Evolutionary conservation across 441 rosid species (phyloP).

Genomic region (Hura crepitans): DNA sequence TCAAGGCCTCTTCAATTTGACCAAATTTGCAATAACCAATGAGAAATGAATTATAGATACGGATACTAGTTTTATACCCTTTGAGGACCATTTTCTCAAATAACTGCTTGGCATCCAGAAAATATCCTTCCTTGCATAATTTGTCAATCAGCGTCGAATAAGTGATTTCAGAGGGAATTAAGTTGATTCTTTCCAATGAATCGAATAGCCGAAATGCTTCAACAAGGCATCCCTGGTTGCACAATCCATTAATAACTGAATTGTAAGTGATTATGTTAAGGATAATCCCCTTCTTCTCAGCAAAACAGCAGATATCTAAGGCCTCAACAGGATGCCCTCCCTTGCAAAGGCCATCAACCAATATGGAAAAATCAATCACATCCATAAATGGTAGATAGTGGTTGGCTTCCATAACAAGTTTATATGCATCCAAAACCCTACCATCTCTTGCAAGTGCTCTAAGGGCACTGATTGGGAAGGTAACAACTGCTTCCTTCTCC

Average conservation of each 20-base stretch:
- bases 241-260: slow-evolving; percentile 63
- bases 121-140: slow-evolving; percentile 61
- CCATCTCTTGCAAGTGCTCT: slow-evolving; percentile 43
- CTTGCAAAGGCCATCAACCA: slow-evolving; percentile 69
- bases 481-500: slow-evolving; percentile 26
- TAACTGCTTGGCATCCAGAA: slow-evolving; percentile 56
- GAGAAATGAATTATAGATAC: slow-evolving; percentile 62
- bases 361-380: slow-evolving; percentile 55
- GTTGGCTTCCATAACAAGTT: slow-evolving; percentile 41
- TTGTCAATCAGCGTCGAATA: slow-evolving; percentile 58
- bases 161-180: slow-evolving; percentile 60
- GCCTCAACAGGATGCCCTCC: slow-evolving; percentile 58
- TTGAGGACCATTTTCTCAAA: slow-evolving; percentile 53
- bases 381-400: slow-evolving; percentile 45
- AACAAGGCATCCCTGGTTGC: slow-evolving; percentile 67
- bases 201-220: slow-evolving; percentile 87
- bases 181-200: slow-evolving; percentile 55
- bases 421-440: slow-evolving; percentile 57
- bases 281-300: slow-evolving; percentile 44
- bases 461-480: slow-evolving; percentile 39
- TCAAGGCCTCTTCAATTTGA: slow-evolving; percentile 56
- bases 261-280: slow-evolving; percentile 66
- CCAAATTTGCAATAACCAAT: slow-evolving; percentile 64
- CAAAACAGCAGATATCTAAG: slow-evolving; percentile 54
- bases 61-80: slow-evolving; percentile 43